A percentile compares a stretch with the other conserved stretches of the same genome.
phyloP scores from a whole-genome alignment of 1,284 basidiomycete genomes.

The Neolentinus lepideus region DNA sequence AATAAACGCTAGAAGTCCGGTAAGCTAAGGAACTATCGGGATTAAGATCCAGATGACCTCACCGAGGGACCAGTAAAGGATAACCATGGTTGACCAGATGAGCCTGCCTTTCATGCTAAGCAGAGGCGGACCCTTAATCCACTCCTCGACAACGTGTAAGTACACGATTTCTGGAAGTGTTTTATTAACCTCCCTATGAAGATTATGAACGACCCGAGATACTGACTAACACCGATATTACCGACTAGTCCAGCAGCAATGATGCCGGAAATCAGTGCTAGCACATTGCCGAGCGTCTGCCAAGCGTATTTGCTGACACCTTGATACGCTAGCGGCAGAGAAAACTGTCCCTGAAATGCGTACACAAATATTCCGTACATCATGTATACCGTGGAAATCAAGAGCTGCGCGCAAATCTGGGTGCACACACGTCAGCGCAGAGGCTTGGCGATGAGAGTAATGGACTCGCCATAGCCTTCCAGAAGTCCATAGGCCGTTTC shows the following conservation, averaged over 20 bases:
- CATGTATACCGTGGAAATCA: conserved; percentile 53
- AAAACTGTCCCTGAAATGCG: conserved; percentile 52
- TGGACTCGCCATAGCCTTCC: conserved; percentile 48
- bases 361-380: conserved; percentile 46
- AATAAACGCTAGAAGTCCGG: conserved; percentile 43
- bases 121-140: conserved; percentile 48
- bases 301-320: conserved; percentile 41
- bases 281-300: conserved; percentile 38
- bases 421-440: too few species aligned
- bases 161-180: conserved; percentile 12
- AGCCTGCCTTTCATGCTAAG: conserved; percentile 36
- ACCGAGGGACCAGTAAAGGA: conserved; percentile 36
- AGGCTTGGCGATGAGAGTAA: not conserved
- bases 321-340: conserved; percentile 47
- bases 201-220: not conserved
- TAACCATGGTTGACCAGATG: conserved; percentile 36
- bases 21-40: too few species aligned
- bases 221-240: conserved; percentile 44
- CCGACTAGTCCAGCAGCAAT: conserved; percentile 59
- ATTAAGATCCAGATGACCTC: too few species aligned
- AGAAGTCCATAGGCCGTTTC: conserved; percentile 66
- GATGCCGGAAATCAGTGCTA: conserved; percentile 40
- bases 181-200: not conserved
- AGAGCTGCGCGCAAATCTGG: conserved; percentile 34
- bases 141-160: conserved; percentile 36